Percentiles rank a stretch among this genome's conserved stretches.
phyloP scores from a whole-genome alignment of 371 early-diverging fungal species.

The Mortierella sp. region DNA sequence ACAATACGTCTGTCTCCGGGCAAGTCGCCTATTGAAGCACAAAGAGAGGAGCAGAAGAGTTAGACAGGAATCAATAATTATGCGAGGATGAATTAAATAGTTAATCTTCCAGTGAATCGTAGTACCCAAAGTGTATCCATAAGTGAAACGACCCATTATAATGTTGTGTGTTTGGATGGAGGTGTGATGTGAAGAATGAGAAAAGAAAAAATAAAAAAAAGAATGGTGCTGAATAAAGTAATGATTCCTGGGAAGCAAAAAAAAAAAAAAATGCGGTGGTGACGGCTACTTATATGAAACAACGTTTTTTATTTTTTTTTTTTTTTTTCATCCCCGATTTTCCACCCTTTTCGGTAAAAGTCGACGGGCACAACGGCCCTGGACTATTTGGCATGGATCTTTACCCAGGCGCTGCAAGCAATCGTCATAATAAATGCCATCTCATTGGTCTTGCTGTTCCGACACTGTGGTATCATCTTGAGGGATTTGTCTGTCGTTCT shows the following conservation, averaged over 20 bases:
- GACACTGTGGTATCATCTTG: not conserved
- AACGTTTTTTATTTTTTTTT: not conserved
- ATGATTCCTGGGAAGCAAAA: not conserved
- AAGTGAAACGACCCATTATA: constrained; percentile 23
- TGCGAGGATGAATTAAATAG: not conserved
- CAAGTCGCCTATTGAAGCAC: constrained; percentile 14
- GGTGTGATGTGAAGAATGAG: not conserved
- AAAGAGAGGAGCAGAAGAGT: not conserved
- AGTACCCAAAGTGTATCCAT: constrained; percentile 50
- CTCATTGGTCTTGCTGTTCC: not conserved
- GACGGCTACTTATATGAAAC: not conserved
- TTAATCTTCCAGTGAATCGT: not conserved
- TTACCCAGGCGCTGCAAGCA: not conserved
- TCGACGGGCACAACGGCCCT: too few relatives aligned
- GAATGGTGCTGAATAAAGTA: not conserved
- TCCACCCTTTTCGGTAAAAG: too few relatives aligned
- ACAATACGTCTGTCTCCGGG: constrained; percentile 50
- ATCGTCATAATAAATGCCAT: not conserved
- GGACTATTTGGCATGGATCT: not conserved
- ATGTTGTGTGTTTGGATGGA: not conserved
- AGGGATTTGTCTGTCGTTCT: not conserved
- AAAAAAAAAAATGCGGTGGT: not conserved
- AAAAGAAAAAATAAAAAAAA: not conserved
- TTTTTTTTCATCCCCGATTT: too few relatives aligned
- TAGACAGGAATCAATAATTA: not conserved